phyloP scores from a whole-genome alignment of 202 grass and related monocot species.

The Elaeis oleifera region DNA sequence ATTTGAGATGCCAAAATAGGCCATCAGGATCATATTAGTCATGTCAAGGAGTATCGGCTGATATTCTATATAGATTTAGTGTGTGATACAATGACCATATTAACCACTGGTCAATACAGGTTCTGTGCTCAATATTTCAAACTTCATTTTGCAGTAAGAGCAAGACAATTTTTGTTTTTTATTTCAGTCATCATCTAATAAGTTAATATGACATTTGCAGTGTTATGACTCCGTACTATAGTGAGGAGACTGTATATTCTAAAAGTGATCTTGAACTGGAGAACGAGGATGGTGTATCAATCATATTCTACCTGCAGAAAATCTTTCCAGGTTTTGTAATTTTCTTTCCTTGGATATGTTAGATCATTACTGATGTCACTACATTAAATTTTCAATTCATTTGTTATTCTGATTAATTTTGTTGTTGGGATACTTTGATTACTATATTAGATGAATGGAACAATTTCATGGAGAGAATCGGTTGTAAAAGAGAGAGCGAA shows the following conservation, averaged over 20 bases:
- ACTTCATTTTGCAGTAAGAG: too few species aligned
- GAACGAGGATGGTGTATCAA: slow-evolving; percentile 97
- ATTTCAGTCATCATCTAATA: neutral
- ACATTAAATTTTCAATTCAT: neutral
- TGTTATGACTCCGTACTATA: slow-evolving; percentile 98
- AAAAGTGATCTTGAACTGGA: slow-evolving; percentile 96
- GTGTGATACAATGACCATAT: too few species aligned
- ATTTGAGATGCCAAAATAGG: too few species aligned
- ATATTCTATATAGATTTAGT: too few species aligned
- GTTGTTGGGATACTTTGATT: slow-evolving; percentile 11
- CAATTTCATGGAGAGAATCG: slow-evolving; percentile 96
- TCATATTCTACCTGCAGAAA: slow-evolving; percentile 99
- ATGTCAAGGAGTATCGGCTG: too few species aligned
- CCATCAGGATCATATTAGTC: too few species aligned
- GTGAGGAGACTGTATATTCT: slow-evolving; percentile 90
- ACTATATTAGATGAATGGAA: slow-evolving; percentile 82
- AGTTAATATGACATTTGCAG: slow-evolving; percentile 35
- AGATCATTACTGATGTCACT: neutral
- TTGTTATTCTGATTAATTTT: slow-evolving; percentile 14
- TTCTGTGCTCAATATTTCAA: too few species aligned
- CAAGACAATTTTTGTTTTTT: too few species aligned
- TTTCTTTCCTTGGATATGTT: slow-evolving; percentile 15
- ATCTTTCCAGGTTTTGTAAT: slow-evolving; percentile 74
- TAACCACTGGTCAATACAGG: too few species aligned
- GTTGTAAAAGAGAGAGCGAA: slow-evolving; percentile 81